phyloP scores from a whole-genome alignment of 352 stramenopile genomes.

The Thalassiosira pacifica region DNA sequence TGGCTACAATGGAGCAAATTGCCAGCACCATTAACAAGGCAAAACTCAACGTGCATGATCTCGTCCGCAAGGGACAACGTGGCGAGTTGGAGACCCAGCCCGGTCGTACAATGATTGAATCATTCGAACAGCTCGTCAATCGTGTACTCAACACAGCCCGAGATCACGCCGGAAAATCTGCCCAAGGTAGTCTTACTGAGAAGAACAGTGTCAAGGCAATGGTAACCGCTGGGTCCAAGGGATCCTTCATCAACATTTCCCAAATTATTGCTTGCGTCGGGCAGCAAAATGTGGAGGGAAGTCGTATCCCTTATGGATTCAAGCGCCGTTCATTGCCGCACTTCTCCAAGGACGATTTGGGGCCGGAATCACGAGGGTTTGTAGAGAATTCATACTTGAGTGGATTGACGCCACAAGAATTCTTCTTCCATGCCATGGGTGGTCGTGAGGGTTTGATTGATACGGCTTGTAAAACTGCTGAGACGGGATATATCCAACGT shows the following conservation, averaged over 20 bases:
- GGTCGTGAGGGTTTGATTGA: conserved; percentile 99
- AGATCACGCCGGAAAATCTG: conserved; percentile 90
- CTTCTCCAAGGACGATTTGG: conserved; percentile 97
- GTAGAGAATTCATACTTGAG: conserved; percentile 99
- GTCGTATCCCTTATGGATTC: conserved; percentile 98
- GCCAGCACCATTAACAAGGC: conserved; percentile 98
- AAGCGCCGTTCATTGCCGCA: conserved; percentile 95
- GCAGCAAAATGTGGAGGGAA: conserved; percentile 98
- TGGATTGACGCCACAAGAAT: conserved; percentile 93
- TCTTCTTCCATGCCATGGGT: conserved; percentile 99
- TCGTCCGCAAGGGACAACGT: conserved; percentile 96
- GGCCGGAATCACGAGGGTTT: conserved; percentile 97
- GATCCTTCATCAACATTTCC: conserved; percentile 99
- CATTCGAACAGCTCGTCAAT: conserved; percentile 98
- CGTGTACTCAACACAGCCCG: conserved; percentile 92
- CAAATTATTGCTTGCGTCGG: conserved; percentile 99
- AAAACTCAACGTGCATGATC: conserved; percentile 92
- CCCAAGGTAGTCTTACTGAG: conserved; percentile 90
- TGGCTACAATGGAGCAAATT: conserved; percentile 98
- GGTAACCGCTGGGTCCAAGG: conserved; percentile 98
- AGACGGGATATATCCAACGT: conserved; percentile 99
- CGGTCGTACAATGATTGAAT: conserved; percentile 99
- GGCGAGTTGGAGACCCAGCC: conserved; percentile 98
- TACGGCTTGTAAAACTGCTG: conserved; percentile 99
- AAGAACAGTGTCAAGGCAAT: conserved; percentile 99